phyloP scores from a whole-genome alignment of 2,329 filamentous ascomycete species.

The Microcera coccophila region DNA sequence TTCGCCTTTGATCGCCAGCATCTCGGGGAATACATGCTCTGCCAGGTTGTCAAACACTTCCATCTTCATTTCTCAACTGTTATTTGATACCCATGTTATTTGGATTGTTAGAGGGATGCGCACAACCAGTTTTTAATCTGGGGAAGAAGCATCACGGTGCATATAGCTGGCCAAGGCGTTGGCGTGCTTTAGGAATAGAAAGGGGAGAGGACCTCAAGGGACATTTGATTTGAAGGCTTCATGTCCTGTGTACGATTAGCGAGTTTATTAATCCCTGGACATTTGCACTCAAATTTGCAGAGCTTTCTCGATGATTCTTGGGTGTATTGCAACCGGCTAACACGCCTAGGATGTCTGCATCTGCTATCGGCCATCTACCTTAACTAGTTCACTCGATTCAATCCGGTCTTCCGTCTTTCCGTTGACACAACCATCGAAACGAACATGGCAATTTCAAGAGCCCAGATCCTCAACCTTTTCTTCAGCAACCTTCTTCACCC shows the following conservation, averaged over 20 bases:
- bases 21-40: not conserved
- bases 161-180: constrained; percentile 3
- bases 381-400: too few relatives aligned
- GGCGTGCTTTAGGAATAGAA: constrained; percentile 6
- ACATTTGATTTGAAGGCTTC: too few relatives aligned
- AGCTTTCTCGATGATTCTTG: not conserved
- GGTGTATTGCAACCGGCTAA: too few relatives aligned
- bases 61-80: constrained; percentile 24
- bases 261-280: constrained; percentile 1
- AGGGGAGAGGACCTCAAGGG: too few relatives aligned
- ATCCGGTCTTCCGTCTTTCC: too few relatives aligned
- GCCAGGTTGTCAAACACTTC: constrained; percentile 1
- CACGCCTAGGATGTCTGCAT: too few relatives aligned
- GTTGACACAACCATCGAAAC: too few relatives aligned
- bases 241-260: constrained; percentile 13
- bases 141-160: not conserved
- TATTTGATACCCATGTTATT: constrained; percentile 26
- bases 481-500: constrained; percentile 16
- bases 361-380: too few relatives aligned
- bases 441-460: not conserved
- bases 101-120: not conserved
- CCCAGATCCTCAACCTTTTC: constrained; percentile 6
- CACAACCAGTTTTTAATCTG: constrained; percentile 5
- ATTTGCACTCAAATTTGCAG: not conserved
- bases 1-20: not conserved